Conservation (phyloP, 495 filamentous ascomycete genomes). For the Sordaria brevicollis region DNA sequence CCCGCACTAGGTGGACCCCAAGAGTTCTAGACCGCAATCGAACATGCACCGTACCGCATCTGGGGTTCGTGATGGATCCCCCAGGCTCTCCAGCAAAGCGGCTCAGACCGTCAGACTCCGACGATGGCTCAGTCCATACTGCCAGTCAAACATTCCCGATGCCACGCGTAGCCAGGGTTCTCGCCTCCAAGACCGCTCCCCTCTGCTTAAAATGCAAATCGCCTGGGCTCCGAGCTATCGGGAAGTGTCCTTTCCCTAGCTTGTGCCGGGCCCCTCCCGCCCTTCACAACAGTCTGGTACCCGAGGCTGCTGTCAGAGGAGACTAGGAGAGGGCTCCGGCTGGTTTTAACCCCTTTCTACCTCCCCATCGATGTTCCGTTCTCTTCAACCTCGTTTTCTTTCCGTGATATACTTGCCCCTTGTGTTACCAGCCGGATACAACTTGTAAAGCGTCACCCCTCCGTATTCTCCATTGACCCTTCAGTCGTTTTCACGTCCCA, state of each 20-base stretch:
- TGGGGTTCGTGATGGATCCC: neutral
- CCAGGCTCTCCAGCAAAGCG: neutral
- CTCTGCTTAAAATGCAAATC: neutral
- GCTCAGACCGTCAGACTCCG: too few species aligned
- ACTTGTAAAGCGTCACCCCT: neutral
- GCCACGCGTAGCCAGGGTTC: neutral
- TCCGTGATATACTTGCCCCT: neutral
- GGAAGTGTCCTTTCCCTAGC: neutral
- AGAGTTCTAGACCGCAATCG: neutral
- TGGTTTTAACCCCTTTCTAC: neutral
- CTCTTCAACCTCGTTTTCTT: neutral
- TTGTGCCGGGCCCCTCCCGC: neutral
- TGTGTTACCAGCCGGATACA: neutral
- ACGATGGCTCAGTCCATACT: too few species aligned
- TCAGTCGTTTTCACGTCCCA: neutral
- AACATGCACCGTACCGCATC: neutral
- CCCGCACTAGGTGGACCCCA: neutral
- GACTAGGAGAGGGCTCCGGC: neutral
- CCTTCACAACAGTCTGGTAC: neutral
- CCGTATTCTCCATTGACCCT: neutral
- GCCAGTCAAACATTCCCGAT: neutral
- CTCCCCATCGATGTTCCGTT: neutral
- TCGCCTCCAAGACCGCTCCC: neutral
- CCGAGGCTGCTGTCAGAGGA: neutral
- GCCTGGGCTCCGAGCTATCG: neutral